Evolutionary conservation across 345 rosid species (phyloP), one percentile per base, ranked within the genome.

Genomic region (Acer saccharum): DNA sequence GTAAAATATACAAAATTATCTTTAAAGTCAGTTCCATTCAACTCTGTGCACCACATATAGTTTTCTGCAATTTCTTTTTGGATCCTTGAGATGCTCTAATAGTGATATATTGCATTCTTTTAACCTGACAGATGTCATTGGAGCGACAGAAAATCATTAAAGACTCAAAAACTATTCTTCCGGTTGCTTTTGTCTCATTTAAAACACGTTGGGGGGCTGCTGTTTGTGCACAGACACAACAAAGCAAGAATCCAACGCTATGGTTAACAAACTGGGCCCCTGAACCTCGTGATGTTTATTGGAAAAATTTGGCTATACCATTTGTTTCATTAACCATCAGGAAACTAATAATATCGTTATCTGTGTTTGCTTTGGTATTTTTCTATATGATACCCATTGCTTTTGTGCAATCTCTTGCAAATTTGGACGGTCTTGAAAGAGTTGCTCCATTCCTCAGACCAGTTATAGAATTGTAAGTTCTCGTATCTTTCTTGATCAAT

Each of bases 341-440:
- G 73, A 94, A 88, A 71, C 90, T 91, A 66, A 76, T 94, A 44
- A 92, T 94, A 74, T 86, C 97, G 16, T 10, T 92, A 32, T 77
- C 88, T 23, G 94, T 96, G 68, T 94, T 96, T 79, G 91, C 93
- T 46, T 81, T 96, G 87, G 94, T 94, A 77, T 96, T 96, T 85
- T 96, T 92, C 88, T 96, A 96, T 88, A 94, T 96, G 99, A 94
- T 96, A 82, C 99, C 99, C 46, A 94, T 96, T 11, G 98, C 99
- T 82, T 96, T 96, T 23, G 99, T 96, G 81, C 99, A 96, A 79
- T 91, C 99, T 64, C 98, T 96, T 82, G 99, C 99, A 74, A 96
- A 92, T 78, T 81, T 96, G 80, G 92, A 96, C 75, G 98, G 99
- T 72, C 95, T 96, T 21, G 92, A 88, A 72, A 87, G 75, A 80